Base-by-base conservation (phyloP, 257 asterid genomes). In the Perilla frutescens region DNA sequence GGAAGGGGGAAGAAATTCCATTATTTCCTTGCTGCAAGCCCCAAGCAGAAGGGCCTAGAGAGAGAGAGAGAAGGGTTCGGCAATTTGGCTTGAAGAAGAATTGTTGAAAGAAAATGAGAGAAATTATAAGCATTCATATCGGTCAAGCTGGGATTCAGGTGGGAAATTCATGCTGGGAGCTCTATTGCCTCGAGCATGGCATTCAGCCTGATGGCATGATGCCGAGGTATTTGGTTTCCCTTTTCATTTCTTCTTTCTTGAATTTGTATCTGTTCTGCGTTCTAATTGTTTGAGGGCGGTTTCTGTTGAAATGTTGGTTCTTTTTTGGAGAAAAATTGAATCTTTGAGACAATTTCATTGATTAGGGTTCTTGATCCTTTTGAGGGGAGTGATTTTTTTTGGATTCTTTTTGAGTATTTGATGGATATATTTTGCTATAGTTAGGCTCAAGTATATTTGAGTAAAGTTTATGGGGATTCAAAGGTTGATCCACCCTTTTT, bases 121-220 rank as follows among this genome's bases (percentile, higher is more conserved):
- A 91, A 71, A 89, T 91, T 2, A 90, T 91, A 20, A 91, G 97
- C 87, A 74, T 91, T 20, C 97, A 91, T 61, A 90, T 91, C 11
- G 97, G 97, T 31, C 97, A 91, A 68, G 97, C 97, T 1, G 97
- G 97, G 49, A 91, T 91, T 84, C 97, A 91, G 81, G 97, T 91
- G 1, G 97, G 97, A 15, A 91, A 91, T 76, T 87, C 97, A 1
- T 91, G 97, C 58, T 90, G 96, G 96, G 96, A 89, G 81, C 90
- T 89, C 36, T 89, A 89, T 72, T 89, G 96, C 82, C 93, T 87
- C 56, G 96, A 90, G 74, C 96, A 90, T 81, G 96, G 89, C 80
- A 90, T 90, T 73, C 92, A 89, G 57, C 94, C 95, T 6, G 96
- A 91, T 79, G 97, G 97, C 62, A 77, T 85, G 87, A 91, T 91